Base-by-base conservation (phyloP, 306 rosid genomes). In the Cucurbita argyrosperma region DNA sequence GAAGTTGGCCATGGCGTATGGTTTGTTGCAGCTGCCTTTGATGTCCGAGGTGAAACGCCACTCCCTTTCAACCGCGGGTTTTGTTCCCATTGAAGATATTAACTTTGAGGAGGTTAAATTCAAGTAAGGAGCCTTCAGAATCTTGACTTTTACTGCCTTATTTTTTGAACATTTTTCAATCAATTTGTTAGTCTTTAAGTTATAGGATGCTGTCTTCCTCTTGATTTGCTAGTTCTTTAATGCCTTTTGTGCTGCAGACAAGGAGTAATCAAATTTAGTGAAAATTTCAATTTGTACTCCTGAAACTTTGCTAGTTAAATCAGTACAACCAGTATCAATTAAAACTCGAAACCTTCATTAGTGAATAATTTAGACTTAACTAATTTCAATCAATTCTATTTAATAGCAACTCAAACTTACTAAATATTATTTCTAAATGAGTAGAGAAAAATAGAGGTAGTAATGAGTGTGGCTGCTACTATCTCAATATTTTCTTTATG, bases 1-100 rank as follows among this genome's bases (percentile, higher is more conserved):
- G 75, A 94, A 89, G 79, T 81, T 88, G 86, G 97, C 90, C 78
- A 91, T 79, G 86, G 99, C 97, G 78, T 85, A 60, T 59, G 99
- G 99, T 71, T 77, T 94, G 43, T 82, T 94, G 83, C 92, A 84
- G 86, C 96, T 91, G 79, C 99, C 99, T 61, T 80, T 86, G 70
- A 85, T 91, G 90, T 72, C 95, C 3, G 97, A 94, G 85, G 85
- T 94, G 39, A 91, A 89, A 79, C 83, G 78, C 76, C 82, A 89
- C 78, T 76, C 87, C 19, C 96, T 90, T 79, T 89, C 97, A 71
- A 85, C 87, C 0, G 85, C 77, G 60, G 99, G 99, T 64, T 94
- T 94, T 81, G 76, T 80, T 77, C 92, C 97, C 9, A 88, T 80
- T 80, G 80, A 88, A 84, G 89, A 79, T 81, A 45, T 91, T 83